A percentile compares a stretch with the other conserved stretches of the same genome.
Conservation (phyloP, 805 yeast genomes). For the Candida caryicola region DNA sequence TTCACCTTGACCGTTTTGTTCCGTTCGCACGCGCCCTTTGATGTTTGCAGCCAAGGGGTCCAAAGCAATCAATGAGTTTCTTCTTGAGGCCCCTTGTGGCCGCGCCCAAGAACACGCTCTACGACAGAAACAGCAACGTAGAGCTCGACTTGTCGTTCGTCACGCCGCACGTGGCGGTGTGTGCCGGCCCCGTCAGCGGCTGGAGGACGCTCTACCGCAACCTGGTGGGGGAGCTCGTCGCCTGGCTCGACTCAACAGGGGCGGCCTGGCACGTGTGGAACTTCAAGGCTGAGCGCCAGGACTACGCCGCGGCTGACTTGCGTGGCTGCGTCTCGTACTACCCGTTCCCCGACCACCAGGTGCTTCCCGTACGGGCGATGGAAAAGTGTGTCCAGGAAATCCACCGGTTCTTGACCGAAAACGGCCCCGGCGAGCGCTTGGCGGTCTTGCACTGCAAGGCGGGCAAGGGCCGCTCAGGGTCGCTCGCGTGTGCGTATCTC, state of each 20-base stretch:
- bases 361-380: slow-evolving; percentile 62
- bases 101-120: slow-evolving; percentile 21
- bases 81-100: slow-evolving; percentile 18
- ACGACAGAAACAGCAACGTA: slow-evolving; percentile 22
- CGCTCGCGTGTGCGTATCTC: slow-evolving; percentile 66
- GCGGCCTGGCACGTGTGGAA: slow-evolving; percentile 76
- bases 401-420: slow-evolving; percentile 32
- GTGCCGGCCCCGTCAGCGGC: slow-evolving; percentile 67
- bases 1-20: too few species aligned
- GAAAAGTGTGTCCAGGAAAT: slow-evolving; percentile 45
- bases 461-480: slow-evolving; percentile 91
- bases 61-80: too few species aligned
- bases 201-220: slow-evolving; percentile 50
- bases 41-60: too few species aligned
- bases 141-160: slow-evolving; percentile 3
- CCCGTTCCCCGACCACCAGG: slow-evolving; percentile 77
- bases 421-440: slow-evolving; percentile 37
- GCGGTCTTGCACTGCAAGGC: slow-evolving; percentile 83
- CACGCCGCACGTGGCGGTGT: slow-evolving; percentile 56
- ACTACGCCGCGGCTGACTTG: slow-evolving; percentile 40
- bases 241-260: slow-evolving; percentile 36
- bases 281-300: slow-evolving; percentile 55
- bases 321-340: slow-evolving; percentile 31
- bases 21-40: too few species aligned
- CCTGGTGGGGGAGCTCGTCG: slow-evolving; percentile 48